phyloP scores from a whole-genome alignment of 1,284 basidiomycete species.

The Marasmius tenuissimus region DNA sequence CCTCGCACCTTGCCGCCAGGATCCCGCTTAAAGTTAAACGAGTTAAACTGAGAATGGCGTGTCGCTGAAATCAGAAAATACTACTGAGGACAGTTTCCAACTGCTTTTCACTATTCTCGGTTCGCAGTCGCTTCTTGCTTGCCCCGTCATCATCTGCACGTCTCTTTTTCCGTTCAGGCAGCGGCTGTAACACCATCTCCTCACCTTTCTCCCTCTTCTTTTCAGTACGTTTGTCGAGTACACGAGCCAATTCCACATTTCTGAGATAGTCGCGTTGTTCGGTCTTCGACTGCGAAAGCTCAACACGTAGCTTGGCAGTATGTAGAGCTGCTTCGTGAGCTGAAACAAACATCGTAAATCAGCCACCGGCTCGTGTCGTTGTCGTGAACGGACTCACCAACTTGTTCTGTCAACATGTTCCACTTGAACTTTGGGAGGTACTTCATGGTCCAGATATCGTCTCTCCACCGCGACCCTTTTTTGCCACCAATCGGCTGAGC shows the following conservation, averaged over 20 bases:
- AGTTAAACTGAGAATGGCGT: background rate
- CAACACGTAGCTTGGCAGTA: slow-evolving; percentile 84
- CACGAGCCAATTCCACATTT: slow-evolving; percentile 94
- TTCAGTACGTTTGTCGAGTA: slow-evolving; percentile 83
- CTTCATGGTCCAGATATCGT: slow-evolving; percentile 99
- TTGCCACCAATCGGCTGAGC: slow-evolving; percentile 95
- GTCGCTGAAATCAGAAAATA: slow-evolving; percentile 46
- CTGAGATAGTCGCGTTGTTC: slow-evolving; percentile 94
- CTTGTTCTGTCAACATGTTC: slow-evolving; percentile 98
- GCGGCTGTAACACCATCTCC: slow-evolving; percentile 38
- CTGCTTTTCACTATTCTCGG: slow-evolving; percentile 24
- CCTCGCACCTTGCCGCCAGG: no score
- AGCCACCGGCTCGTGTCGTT: slow-evolving; percentile 9
- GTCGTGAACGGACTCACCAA: slow-evolving; percentile 64
- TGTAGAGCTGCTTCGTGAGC: slow-evolving; percentile 94
- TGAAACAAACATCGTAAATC: slow-evolving; percentile 29
- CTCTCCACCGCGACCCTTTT: slow-evolving; percentile 89
- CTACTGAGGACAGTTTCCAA: slow-evolving; percentile 53
- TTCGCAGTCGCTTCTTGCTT: slow-evolving; percentile 16
- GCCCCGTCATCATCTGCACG: slow-evolving; percentile 17
- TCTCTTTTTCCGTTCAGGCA: slow-evolving; percentile 26
- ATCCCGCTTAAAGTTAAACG: background rate
- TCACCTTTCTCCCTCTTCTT: slow-evolving; percentile 62
- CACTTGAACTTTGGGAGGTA: slow-evolving; percentile 98
- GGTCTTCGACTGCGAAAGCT: slow-evolving; percentile 83